These are phyloP conservation scores for Trypanosomatidae sp. DNA, from an alignment of 208 protist species.

Conservation along the genomic window DNA sequence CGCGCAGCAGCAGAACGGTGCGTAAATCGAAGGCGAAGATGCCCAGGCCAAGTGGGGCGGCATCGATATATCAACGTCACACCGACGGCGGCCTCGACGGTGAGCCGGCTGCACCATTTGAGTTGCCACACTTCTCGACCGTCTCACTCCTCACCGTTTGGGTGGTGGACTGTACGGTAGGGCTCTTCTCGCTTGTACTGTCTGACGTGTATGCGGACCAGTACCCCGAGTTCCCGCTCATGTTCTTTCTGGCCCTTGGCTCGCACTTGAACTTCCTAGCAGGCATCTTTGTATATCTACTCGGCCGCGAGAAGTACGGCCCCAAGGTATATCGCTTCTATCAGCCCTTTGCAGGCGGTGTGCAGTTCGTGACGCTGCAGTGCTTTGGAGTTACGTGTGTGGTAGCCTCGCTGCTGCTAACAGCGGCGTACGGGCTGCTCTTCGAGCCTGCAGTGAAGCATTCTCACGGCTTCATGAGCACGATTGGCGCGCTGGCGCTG, in stretches of 20 bases:
- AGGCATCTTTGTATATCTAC: slow-evolving; percentile 48
- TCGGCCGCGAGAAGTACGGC: slow-evolving; percentile 47
- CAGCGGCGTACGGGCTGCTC: slow-evolving; percentile 28
- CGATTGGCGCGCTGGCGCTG: slow-evolving; percentile 30
- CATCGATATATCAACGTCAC: neutral
- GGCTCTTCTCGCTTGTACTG: slow-evolving; percentile 49
- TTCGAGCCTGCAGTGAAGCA: slow-evolving; percentile 29
- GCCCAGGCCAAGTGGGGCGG: neutral
- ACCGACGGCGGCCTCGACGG: neutral
- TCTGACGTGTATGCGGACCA: slow-evolving; percentile 60
- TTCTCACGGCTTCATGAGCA: slow-evolving; percentile 42
- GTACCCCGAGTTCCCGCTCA: slow-evolving; percentile 48
- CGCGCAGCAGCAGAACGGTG: neutral
- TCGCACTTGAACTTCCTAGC: slow-evolving; percentile 43
- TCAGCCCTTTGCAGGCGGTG: slow-evolving; percentile 77
- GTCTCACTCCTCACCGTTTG: slow-evolving; percentile 58
- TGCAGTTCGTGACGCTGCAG: slow-evolving; percentile 69
- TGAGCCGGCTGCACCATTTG: neutral
- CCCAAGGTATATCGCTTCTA: slow-evolving; percentile 62
- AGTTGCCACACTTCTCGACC: slow-evolving; percentile 56
- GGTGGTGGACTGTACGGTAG: slow-evolving; percentile 43
- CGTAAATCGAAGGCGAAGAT: slow-evolving; percentile 11
- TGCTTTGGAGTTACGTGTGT: slow-evolving; percentile 50
- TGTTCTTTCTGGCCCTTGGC: slow-evolving; percentile 41
- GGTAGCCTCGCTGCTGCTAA: slow-evolving; percentile 22